Evolutionary conservation across 2,329 filamentous ascomycete species (phyloP).

Genomic region (Calonectria henricotiae): DNA sequence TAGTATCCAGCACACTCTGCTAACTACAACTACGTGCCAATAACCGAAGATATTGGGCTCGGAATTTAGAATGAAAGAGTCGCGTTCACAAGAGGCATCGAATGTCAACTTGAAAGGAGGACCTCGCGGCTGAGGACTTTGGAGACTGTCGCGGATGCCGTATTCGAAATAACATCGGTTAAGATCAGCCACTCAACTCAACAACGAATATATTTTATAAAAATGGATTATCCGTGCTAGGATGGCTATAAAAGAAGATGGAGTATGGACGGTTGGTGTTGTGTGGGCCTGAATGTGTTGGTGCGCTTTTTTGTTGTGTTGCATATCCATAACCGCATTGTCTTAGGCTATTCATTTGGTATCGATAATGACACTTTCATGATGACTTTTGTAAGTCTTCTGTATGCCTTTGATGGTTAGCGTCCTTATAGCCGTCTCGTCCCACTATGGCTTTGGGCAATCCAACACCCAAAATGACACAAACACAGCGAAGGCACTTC

Average conservation of each 20-base stretch:
- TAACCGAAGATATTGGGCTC: too few species aligned
- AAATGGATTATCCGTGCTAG: neutral
- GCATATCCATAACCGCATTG: neutral
- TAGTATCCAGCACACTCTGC: too few species aligned
- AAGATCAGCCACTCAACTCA: neutral
- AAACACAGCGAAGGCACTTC: neutral
- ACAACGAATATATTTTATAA: neutral
- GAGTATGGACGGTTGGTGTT: neutral
- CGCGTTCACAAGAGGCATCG: too few species aligned
- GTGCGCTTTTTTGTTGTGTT: neutral
- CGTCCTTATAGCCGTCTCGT: neutral
- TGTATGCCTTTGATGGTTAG: neutral
- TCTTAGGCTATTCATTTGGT: neutral
- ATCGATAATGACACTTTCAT: neutral
- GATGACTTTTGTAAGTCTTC: neutral
- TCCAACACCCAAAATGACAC: neutral
- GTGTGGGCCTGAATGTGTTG: neutral
- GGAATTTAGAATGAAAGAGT: too few species aligned
- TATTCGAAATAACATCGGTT: neutral
- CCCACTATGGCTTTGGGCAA: neutral
- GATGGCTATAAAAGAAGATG: neutral
- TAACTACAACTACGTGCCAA: too few species aligned
- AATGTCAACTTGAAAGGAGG: too few species aligned
- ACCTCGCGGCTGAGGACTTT: too few species aligned
- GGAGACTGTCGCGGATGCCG: too few species aligned